Conservation (phyloP, 2,329 filamentous ascomycete species). For the Aspergillus cejpii region DNA sequence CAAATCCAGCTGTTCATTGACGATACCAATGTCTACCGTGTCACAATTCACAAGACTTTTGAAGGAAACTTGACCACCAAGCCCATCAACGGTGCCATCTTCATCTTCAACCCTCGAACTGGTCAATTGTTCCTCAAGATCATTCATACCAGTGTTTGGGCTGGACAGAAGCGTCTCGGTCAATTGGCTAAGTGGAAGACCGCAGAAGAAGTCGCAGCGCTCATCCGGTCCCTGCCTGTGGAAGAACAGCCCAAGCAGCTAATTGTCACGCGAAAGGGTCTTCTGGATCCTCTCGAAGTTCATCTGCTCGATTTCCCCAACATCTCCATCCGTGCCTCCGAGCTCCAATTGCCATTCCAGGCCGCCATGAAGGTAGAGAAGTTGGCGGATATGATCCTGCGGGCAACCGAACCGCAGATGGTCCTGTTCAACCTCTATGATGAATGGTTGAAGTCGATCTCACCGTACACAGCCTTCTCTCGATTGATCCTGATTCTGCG, state of each 20-base stretch:
- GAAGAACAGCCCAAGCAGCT: slow-evolving; percentile 99
- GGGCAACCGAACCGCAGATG: slow-evolving; percentile 99
- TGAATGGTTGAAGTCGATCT: slow-evolving; percentile 97
- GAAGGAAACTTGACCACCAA: slow-evolving; percentile 98
- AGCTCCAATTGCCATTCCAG: slow-evolving; percentile 95
- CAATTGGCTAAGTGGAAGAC: slow-evolving; percentile 99
- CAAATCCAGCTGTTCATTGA: slow-evolving; percentile 99
- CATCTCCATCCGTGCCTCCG: slow-evolving; percentile 95
- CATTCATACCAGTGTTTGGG: slow-evolving; percentile 98
- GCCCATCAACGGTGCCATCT: slow-evolving; percentile 98
- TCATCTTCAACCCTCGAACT: slow-evolving; percentile 99
- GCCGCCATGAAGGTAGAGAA: slow-evolving; percentile 99
- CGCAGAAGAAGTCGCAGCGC: slow-evolving; percentile 95
- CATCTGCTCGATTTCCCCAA: slow-evolving; percentile 98
- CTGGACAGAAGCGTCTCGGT: slow-evolving; percentile 96
- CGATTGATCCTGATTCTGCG: slow-evolving; percentile 87
- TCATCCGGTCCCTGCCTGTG: slow-evolving; percentile 89
- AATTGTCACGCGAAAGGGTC: slow-evolving; percentile 94
- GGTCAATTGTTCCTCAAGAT: slow-evolving; percentile 98
- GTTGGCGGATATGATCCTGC: slow-evolving; percentile 95
- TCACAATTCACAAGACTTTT: slow-evolving; percentile 99
- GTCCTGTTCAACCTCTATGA: slow-evolving; percentile 98
- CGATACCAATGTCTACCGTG: slow-evolving; percentile 97
- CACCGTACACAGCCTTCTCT: slow-evolving; percentile 97
- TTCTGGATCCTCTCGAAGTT: slow-evolving; percentile 93